Conservation (phyloP, 2,329 filamentous ascomycete genomes). For the Monosporascus cannonballus region DNA sequence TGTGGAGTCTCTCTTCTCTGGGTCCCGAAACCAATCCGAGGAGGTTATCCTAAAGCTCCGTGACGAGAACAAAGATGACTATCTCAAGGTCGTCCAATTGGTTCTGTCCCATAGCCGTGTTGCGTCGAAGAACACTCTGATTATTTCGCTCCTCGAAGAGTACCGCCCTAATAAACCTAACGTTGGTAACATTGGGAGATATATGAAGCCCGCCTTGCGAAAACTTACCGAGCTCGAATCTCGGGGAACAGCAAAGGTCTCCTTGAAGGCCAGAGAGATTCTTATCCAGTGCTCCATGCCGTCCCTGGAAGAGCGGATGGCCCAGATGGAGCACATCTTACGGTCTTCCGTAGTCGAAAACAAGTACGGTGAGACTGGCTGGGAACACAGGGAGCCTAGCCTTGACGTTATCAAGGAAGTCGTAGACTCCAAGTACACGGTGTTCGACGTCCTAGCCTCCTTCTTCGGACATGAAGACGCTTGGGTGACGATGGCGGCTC, state of each 20-base stretch:
- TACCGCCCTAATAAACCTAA: conserved; percentile 94
- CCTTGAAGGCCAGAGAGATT: conserved; percentile 92
- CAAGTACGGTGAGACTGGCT: conserved; percentile 94
- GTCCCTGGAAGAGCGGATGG: conserved; percentile 87
- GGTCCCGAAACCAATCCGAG: conserved; percentile 79
- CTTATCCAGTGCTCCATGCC: conserved; percentile 96
- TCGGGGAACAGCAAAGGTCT: conserved; percentile 82
- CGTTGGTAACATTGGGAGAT: conserved; percentile 80
- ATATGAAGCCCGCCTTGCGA: conserved; percentile 75
- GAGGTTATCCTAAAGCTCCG: conserved; percentile 89
- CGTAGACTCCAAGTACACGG: conserved; percentile 96
- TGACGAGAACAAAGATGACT: conserved; percentile 94
- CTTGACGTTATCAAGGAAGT: conserved; percentile 93
- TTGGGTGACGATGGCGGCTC: conserved; percentile 87
- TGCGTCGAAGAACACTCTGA: conserved; percentile 86
- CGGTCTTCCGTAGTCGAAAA: conserved; percentile 93
- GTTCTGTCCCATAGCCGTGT: conserved; percentile 93
- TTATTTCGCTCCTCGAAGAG: conserved; percentile 85
- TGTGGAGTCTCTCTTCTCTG: conserved; percentile 83
- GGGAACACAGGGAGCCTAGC: conserved; percentile 91
- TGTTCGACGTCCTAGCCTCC: conserved; percentile 89
- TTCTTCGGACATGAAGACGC: conserved; percentile 95
- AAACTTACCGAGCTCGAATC: conserved; percentile 89
- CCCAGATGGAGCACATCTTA: conserved; percentile 98
- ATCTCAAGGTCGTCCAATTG: conserved; percentile 74